Conservation (phyloP, 1,284 basidiomycete species). For the Ganoderma sinense region DNA sequence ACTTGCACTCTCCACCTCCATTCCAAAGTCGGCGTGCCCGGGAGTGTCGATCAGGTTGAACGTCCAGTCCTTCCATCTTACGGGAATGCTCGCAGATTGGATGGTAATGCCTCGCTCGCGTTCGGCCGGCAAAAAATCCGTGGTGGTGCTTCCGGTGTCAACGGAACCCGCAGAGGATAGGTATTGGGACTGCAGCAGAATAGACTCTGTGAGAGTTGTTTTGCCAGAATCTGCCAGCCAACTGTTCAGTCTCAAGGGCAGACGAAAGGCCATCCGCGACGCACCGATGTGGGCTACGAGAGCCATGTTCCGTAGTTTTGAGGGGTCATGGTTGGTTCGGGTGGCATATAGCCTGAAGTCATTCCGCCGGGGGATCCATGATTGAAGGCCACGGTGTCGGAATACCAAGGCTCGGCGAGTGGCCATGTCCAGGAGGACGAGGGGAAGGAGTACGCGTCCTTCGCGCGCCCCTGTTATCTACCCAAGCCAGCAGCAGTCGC, state of each 20-base stretch:
- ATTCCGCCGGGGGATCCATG: slow-evolving; percentile 25
- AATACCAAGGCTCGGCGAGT: slow-evolving; percentile 15
- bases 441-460: not conserved
- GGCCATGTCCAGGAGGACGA: slow-evolving; percentile 17
- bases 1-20: slow-evolving; percentile 94
- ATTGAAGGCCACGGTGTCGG: slow-evolving; percentile 18
- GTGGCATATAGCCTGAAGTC: slow-evolving; percentile 44
- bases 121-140: slow-evolving; percentile 91
- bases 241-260: slow-evolving; percentile 6
- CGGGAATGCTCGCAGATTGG: slow-evolving; percentile 90
- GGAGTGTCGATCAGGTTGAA: slow-evolving; percentile 93
- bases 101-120: slow-evolving; percentile 92
- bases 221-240: slow-evolving; percentile 81
- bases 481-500: not conserved
- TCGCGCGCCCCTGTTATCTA: not conserved
- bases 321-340: slow-evolving; percentile 47
- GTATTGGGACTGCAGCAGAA: slow-evolving; percentile 80
- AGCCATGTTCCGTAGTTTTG: slow-evolving; percentile 76
- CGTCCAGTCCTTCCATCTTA: slow-evolving; percentile 85
- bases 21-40: slow-evolving; percentile 93
- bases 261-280: slow-evolving; percentile 29
- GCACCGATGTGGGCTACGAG: slow-evolving; percentile 85
- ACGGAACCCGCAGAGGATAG: slow-evolving; percentile 82
- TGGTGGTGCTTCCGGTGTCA: slow-evolving; percentile 90
- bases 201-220: slow-evolving; percentile 90